These are phyloP conservation scores for Amanita subjunquillea DNA, from an alignment of 768 basidiomycete species.

Conservation along the genomic window DNA sequence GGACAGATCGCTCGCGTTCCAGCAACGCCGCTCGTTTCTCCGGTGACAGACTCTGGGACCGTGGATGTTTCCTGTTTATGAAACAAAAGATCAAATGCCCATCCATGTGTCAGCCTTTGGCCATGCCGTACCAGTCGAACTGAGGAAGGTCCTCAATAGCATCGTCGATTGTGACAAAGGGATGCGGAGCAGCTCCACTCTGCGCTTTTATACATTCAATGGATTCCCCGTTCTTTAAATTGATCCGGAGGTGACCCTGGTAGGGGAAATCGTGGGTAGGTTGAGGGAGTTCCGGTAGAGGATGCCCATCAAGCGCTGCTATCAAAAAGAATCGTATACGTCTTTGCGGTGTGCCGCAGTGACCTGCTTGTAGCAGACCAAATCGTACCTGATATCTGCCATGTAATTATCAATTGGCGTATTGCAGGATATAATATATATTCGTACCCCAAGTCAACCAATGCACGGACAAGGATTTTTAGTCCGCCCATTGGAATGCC, in stretches of 20 bases:
- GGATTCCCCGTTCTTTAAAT: slow-evolving; percentile 28
- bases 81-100: not conserved
- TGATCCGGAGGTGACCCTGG: slow-evolving; percentile 37
- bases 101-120: not conserved
- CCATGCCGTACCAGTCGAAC: slow-evolving; percentile 59
- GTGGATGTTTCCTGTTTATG: slow-evolving; percentile 26
- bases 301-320: slow-evolving; percentile 30
- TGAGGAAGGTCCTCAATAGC: slow-evolving; percentile 64
- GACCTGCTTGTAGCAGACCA: slow-evolving; percentile 39
- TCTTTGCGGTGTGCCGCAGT: slow-evolving; percentile 48
- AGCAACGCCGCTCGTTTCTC: slow-evolving; percentile 12
- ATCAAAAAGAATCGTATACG: slow-evolving; percentile 44
- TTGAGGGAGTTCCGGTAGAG: slow-evolving; percentile 41
- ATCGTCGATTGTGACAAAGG: slow-evolving; percentile 53
- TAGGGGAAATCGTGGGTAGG: slow-evolving; percentile 44
- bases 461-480: slow-evolving; percentile 50
- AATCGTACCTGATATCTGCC: slow-evolving; percentile 44
- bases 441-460: slow-evolving; percentile 57
- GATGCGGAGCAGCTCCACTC: slow-evolving; percentile 45
- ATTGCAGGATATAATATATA: not conserved
- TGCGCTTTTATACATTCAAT: slow-evolving; percentile 35
- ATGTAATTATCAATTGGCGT: not conserved
- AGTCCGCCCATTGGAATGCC: slow-evolving; percentile 68
- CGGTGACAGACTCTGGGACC: slow-evolving; percentile 8
- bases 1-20: slow-evolving; percentile 15